Evolutionary conservation across 768 basidiomycete species (phyloP), one percentile per base, ranked within the genome.

Genomic region (Coprinopsis marcescibilis): DNA sequence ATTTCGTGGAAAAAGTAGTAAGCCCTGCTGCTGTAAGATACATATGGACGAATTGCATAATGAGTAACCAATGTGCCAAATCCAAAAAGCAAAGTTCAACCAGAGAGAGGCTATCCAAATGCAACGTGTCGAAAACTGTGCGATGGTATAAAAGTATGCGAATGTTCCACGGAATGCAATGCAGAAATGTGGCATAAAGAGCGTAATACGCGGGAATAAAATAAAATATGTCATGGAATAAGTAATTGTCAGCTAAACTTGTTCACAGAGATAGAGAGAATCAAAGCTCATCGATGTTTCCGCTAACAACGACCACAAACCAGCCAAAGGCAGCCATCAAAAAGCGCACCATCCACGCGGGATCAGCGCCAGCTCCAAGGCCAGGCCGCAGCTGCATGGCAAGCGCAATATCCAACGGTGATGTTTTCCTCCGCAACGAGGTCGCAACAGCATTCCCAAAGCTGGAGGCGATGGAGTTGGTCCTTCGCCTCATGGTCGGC

Each of bases 261-360:
- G 41, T 10, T n/a, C 6, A 43, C n/a, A 19, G 13, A 19, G 7
- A 15, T 19, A 29, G n/a, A 23, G 44, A 14, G 54, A 48, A 32
- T 48, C 51, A 13, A 50, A 55, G 20, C n/a, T 38, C 43, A 32
- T 49, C 48, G 27, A 49, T 41, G 20, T 32, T 39, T 12, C 42
- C 48, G 20, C 43, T 49, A 19, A 80, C 64, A 33, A 82, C 66
- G 24, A 86, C 73, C 33, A 80, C 75, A 52, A 88, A 71, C 85
- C 85, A 88, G 19, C 85, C 85, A 60, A 84, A 87, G 63, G 86
- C 74, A 24, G 80, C 70, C 85, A 89, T 86, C 63, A 88, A 62
- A 59, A 85, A 88, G 49, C 85, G 67, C 40, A 88, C 82, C 71
- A 86, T 76, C 83, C 83, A 88, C 29, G 85, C 85, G 4, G 83